Evolutionary conservation across 345 rosid genomes (phyloP).

Genomic region (Linum usitatissimum): DNA sequence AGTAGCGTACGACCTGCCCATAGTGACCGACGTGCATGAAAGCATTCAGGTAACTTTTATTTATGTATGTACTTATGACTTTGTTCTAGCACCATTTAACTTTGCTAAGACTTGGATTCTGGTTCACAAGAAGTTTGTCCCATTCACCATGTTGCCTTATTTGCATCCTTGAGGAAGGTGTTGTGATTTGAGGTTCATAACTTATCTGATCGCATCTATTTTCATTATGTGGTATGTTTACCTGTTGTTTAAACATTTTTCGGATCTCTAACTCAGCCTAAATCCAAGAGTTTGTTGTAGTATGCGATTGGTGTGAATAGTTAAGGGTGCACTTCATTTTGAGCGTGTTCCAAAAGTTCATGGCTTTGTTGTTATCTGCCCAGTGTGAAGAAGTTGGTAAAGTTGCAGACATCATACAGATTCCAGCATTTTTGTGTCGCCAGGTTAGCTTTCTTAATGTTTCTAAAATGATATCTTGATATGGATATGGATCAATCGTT

Average conservation of each 20-base stretch:
- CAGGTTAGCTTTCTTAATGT: slow-evolving; percentile 41
- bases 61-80: neutral
- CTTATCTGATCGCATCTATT: neutral
- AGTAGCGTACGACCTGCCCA: slow-evolving; percentile 69
- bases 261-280: neutral
- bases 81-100: too few relatives aligned
- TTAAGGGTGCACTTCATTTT: slow-evolving; percentile 5
- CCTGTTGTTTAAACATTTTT: neutral
- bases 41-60: slow-evolving; percentile 45
- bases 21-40: slow-evolving; percentile 94
- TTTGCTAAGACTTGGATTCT: neutral
- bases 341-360: slow-evolving; percentile 12
- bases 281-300: neutral
- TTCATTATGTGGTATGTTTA: neutral
- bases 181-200: neutral
- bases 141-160: neutral
- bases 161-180: neutral
- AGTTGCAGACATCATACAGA: slow-evolving; percentile 93
- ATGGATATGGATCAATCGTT: neutral
- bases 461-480: slow-evolving; percentile 10
- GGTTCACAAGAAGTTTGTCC: neutral
- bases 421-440: slow-evolving; percentile 94
- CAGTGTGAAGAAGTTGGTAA: slow-evolving; percentile 81
- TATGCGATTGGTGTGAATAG: neutral
- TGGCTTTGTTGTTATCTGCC: slow-evolving; percentile 8